These are phyloP conservation scores for Carex pumila DNA, from an alignment of 176 grass and related monocot species.

Conservation along the genomic window DNA sequence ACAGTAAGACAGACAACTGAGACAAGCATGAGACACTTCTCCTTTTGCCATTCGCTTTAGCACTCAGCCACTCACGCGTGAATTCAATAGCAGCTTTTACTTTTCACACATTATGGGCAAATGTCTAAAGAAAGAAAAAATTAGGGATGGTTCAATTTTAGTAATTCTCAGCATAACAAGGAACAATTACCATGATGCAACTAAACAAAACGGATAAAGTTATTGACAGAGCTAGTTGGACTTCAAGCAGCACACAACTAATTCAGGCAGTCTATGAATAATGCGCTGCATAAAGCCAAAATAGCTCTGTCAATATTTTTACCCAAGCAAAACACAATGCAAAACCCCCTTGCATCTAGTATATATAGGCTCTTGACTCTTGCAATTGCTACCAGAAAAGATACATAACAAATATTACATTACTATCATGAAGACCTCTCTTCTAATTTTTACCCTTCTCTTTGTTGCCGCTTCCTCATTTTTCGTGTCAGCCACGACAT, in stretches of 20 bases:
- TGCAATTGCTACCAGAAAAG: background rate
- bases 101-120: background rate
- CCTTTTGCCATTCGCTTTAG: background rate
- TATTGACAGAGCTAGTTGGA: too few species aligned
- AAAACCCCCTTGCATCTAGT: background rate
- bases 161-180: too few species aligned
- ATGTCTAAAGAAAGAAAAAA: background rate
- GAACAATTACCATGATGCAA: background rate
- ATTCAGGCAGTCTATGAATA: too few species aligned
- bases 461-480: background rate
- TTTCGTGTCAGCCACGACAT: background rate
- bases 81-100: constrained; percentile 8
- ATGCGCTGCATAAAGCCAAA: too few species aligned
- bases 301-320: too few species aligned
- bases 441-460: background rate
- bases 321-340: background rate
- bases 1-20: too few species aligned
- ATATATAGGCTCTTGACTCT: background rate
- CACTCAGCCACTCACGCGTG: background rate
- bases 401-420: background rate
- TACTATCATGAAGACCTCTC: background rate
- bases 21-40: background rate
- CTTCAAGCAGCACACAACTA: too few species aligned
- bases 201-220: background rate
- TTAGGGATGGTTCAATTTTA: background rate